Conservation (phyloP, 2,329 filamentous ascomycete species). For the Fusarium sp. region DNA sequence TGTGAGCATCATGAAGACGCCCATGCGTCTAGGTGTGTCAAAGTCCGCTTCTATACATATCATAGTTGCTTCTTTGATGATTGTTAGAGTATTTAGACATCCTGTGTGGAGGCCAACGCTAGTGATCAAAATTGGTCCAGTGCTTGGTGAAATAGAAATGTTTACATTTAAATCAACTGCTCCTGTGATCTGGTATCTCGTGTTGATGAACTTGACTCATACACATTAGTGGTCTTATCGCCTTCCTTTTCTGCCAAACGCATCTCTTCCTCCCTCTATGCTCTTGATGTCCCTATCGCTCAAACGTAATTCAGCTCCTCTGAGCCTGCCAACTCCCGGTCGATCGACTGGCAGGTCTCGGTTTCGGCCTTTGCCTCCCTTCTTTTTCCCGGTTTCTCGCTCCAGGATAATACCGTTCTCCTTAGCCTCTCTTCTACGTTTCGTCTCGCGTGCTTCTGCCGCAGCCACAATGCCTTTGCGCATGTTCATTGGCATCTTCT, state of each 20-base stretch:
- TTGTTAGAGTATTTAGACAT: slow-evolving; percentile 28
- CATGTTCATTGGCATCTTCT: slow-evolving; percentile 89
- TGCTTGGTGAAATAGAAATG: slow-evolving; percentile 31
- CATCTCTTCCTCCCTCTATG: slow-evolving; percentile 69
- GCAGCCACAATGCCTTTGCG: slow-evolving; percentile 85
- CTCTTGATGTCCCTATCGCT: slow-evolving; percentile 80
- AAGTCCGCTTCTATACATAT: slow-evolving; percentile 49
- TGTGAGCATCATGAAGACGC: slow-evolving; percentile 30
- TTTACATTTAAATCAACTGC: not conserved
- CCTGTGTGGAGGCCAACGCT: slow-evolving; percentile 21
- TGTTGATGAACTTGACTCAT: not conserved
- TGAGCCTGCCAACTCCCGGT: slow-evolving; percentile 83
- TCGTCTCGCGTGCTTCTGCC: slow-evolving; percentile 71
- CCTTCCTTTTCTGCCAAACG: slow-evolving; percentile 54
- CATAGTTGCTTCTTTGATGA: slow-evolving; percentile 41
- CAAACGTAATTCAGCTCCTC: slow-evolving; percentile 80
- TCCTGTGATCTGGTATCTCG: not conserved
- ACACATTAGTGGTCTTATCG: slow-evolving; percentile 22
- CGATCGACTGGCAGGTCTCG: slow-evolving; percentile 74
- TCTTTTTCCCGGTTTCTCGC: slow-evolving; percentile 56
- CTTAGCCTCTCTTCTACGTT: slow-evolving; percentile 79
- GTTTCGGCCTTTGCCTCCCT: slow-evolving; percentile 56
- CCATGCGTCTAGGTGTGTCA: slow-evolving; percentile 13
- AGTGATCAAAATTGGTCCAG: slow-evolving; percentile 21
- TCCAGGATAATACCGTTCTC: slow-evolving; percentile 95